Percentiles rank a stretch among this genome's conserved stretches.
Conservation (phyloP, 805 yeast genomes). For the Candida sonorensis region DNA sequence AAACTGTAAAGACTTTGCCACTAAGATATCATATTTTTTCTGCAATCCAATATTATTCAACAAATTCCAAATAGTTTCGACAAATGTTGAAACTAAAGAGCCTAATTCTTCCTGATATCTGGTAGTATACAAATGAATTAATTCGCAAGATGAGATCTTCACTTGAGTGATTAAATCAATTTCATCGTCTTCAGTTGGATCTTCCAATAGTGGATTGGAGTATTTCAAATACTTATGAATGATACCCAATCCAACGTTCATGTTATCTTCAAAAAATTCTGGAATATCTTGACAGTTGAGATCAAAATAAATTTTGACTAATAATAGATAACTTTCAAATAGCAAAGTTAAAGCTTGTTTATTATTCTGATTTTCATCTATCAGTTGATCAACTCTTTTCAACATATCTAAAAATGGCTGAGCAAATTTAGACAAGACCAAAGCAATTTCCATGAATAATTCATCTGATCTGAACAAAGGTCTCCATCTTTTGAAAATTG, state of each 20-base stretch:
- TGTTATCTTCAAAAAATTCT: conserved; percentile 91
- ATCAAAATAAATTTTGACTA: conserved; percentile 82
- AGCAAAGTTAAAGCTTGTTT: conserved; percentile 46
- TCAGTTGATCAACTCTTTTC: conserved; percentile 57
- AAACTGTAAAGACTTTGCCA: conserved; percentile 73
- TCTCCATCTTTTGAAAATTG: conserved; percentile 95
- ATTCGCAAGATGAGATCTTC: conserved; percentile 78
- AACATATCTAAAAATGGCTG: conserved; percentile 71
- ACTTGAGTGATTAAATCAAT: conserved; percentile 63
- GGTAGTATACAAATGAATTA: conserved; percentile 78
- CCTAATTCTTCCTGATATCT: conserved; percentile 90
- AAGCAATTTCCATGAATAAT: conserved; percentile 75
- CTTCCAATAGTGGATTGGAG: conserved; percentile 45
- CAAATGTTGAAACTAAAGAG: conserved; percentile 68
- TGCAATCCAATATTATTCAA: conserved; percentile 60
- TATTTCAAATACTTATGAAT: conserved; percentile 75
- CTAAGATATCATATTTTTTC: conserved; percentile 77
- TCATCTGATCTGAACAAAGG: conserved; percentile 90
- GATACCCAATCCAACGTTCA: conserved; percentile 68
- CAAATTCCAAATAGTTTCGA: conserved; percentile 75
- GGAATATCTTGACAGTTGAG: conserved; percentile 97
- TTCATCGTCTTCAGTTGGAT: conserved; percentile 59
- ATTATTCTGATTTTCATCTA: conserved; percentile 39
- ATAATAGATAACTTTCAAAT: conserved; percentile 63
- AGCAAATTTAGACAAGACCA: conserved; percentile 79